These are phyloP conservation scores for Candida corydali DNA, from an alignment of 805 yeast genomes.

Conservation along the genomic window DNA sequence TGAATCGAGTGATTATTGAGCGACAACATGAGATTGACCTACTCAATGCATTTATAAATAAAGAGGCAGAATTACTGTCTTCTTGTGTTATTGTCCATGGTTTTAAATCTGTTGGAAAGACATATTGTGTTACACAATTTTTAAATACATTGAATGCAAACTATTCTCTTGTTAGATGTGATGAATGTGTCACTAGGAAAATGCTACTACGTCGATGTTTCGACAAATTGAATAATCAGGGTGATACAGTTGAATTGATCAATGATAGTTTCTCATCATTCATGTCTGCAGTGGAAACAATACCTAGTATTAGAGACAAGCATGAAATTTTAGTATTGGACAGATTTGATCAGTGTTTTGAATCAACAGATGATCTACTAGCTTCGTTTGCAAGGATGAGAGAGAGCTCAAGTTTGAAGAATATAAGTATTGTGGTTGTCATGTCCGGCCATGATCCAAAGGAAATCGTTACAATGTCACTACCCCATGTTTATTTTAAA, in stretches of 20 bases:
- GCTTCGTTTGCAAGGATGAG: conserved; percentile 38
- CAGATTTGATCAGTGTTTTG: conserved; percentile 44
- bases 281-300: conserved; percentile 36
- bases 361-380: conserved; percentile 36
- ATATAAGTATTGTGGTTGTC: conserved; percentile 36
- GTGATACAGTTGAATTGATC: conserved; percentile 10
- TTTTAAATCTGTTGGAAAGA: conserved; percentile 46
- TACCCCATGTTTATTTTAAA: conserved; percentile 40
- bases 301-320: conserved; percentile 27
- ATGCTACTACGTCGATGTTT: conserved; percentile 40
- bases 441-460: conserved; percentile 37
- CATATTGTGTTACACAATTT: conserved; percentile 31
- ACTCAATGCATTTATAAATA: conserved; percentile 30
- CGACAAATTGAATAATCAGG: conserved; percentile 11
- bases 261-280: conserved; percentile 43
- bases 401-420: conserved; percentile 33
- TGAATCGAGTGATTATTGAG: conserved; percentile 16
- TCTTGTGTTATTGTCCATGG: conserved; percentile 46
- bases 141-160: conserved; percentile 23
- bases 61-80: conserved; percentile 21
- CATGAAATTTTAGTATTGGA: conserved; percentile 46
- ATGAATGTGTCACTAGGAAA: conserved; percentile 39
- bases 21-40: conserved; percentile 33
- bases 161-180: conserved; percentile 37
- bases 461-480: conserved; percentile 30